Evolutionary conservation across 257 asterid species (phyloP), one percentile per base, ranked within the genome.

Genomic region (Solanum neorickii): DNA sequence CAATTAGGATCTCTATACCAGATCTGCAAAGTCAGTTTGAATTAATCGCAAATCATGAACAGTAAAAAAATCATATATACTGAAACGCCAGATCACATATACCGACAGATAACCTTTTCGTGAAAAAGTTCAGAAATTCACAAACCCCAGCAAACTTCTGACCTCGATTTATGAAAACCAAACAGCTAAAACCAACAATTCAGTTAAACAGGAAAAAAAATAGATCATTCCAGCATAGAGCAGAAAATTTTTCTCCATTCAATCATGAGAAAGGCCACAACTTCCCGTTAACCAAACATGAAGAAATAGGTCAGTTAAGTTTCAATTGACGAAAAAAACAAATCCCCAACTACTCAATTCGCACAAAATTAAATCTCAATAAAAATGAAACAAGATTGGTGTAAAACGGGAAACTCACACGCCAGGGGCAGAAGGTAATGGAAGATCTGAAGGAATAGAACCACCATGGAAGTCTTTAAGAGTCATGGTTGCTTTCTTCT

Each of bases 401-500:
- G 52, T 21, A 46, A 74, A 75, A 86, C 35, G 78, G 56, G 80
- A 27, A 68, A 89, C 98, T 87, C 87, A 95, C 98, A 95, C 95
- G 93, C 98, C 98, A 78, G 98, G 99, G 41, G 98, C 99, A 70
- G 98, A 94, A 23, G 99, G 99, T 47, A 96, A 95, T 35, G 92
- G 96, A 66, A 96, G 95, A 95, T 96, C 98, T 90, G 99, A 94
- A 88, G 98, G 99, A 86, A 96, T 96, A 25, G 97, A 95, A 89
- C 98, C 98, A 89, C 99, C 98, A 87, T 95, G 98, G 89, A 96
- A 95, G 90, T 96, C 98, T 89, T 94, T 95, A 33, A 96, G 94
- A 86, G 97, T 96, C 99, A 96, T 96, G 82, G 98, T 94, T 7
- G 98, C 98, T 92, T 96, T 96, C 95, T 96, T 94, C 95, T 95